Conservation (phyloP, 2,329 filamentous ascomycete genomes). For the Fusarium sp. region DNA sequence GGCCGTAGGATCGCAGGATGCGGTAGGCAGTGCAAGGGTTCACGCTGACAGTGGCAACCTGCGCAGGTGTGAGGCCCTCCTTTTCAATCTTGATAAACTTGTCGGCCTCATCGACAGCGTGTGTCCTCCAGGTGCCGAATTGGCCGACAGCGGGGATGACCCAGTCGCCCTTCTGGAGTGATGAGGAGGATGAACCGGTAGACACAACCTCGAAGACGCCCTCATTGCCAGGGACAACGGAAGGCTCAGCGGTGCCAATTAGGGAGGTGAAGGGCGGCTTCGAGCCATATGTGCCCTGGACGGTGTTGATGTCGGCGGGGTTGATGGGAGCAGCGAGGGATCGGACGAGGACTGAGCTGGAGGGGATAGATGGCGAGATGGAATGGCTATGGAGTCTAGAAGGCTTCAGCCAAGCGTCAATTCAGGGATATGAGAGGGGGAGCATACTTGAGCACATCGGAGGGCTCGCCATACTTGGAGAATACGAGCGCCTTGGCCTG, state of each 20-base stretch:
- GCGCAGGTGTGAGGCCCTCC: conserved; percentile 79
- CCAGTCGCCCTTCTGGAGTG: conserved; percentile 86
- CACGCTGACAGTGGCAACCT: conserved; percentile 90
- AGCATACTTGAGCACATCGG: conserved; percentile 75
- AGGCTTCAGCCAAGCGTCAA: conserved; percentile 1
- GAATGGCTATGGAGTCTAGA: conserved; percentile 79
- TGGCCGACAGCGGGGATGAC: conserved; percentile 88
- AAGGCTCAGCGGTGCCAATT: conserved; percentile 83
- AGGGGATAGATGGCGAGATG: conserved; percentile 81
- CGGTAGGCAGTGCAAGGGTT: conserved; percentile 97
- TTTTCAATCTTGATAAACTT: conserved; percentile 80
- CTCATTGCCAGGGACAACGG: conserved; percentile 90
- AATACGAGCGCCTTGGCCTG: conserved; percentile 88
- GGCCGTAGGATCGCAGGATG: conserved; percentile 87
- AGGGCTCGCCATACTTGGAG: conserved; percentile 81
- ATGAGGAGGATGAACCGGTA: conserved; percentile 70
- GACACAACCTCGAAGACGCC: conserved; percentile 92
- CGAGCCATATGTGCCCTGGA: conserved; percentile 95
- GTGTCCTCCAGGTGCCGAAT: conserved; percentile 96
- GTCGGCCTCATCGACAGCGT: conserved; percentile 76
- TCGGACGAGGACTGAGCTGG: conserved; percentile 79
- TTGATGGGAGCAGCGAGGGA: conserved; percentile 95
- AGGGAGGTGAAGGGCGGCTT: conserved; percentile 83
- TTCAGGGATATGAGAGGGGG: not conserved
- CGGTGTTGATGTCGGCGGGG: conserved; percentile 97